A percentile compares a stretch with the other conserved stretches of the same genome.
These are phyloP conservation scores for Ciborinia camelliae DNA, from an alignment of 2,329 filamentous ascomycete genomes.

Conservation along the genomic window DNA sequence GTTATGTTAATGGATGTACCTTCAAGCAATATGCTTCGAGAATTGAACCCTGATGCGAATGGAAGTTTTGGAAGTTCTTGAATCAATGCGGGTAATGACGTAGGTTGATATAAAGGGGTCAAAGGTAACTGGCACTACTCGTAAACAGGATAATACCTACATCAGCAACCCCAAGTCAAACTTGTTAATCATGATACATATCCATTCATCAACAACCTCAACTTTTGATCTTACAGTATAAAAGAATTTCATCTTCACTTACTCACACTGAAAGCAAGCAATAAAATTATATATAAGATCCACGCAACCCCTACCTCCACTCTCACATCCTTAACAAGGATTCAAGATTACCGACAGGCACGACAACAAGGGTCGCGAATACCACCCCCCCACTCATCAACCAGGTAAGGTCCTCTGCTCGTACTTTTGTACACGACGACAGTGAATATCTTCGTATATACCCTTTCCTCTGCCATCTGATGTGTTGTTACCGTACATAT, in stretches of 20 bases:
- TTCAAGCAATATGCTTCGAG: no score
- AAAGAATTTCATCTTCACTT: not conserved
- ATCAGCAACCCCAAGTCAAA: not conserved
- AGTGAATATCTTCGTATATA: not conserved
- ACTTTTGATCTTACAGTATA: not conserved
- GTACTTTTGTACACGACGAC: not conserved
- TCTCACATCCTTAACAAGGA: not conserved
- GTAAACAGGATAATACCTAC: not conserved
- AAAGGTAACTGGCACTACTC: no score
- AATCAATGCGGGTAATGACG: not conserved
- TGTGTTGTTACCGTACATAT: not conserved
- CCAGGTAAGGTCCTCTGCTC: not conserved
- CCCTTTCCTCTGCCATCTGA: not conserved
- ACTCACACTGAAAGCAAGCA: not conserved
- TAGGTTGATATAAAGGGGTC: not conserved
- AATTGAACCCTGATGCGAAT: no score
- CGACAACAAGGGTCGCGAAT: conserved; percentile 5
- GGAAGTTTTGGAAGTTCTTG: no score
- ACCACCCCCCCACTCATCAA: not conserved
- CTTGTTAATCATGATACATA: no score
- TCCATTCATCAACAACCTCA: not conserved
- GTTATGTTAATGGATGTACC: no score
- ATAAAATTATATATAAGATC: not conserved
- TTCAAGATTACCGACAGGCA: conserved; percentile 5
- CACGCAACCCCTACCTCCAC: not conserved